Base-by-base conservation (phyloP, 306 rosid species). In the Vicia sativa region DNA sequence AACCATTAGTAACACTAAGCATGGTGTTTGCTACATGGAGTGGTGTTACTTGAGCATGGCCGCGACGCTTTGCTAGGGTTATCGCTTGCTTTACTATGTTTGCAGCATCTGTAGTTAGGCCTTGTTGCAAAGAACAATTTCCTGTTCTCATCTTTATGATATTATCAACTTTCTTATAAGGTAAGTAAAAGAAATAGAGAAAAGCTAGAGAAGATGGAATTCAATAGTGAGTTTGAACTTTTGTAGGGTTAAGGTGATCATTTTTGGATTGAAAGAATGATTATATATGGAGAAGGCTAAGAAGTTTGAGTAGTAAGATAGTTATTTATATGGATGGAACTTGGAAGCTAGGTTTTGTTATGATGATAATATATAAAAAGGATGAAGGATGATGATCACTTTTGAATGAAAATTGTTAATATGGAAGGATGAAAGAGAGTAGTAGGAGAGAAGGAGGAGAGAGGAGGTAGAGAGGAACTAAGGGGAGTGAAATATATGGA, bases 21-120 rank as follows among this genome's bases (percentile, higher is more conserved):
- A 95, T 85, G 11, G 99, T 88, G 84, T 28, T 74, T 3, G 99
- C 99, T 2, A 95, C 99, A 55, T 95, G 99, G 10, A 95, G 99
- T 3, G 99, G 99, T 7, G 99, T 90, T 25, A 95, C 95, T 48
- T 95, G 99, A 15, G 95, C 97, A 69, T 95, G 99, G 49, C 99
- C 99, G 0, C 99, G 90, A 2, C 91, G 89, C 76, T 78, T 84
- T 0, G 99, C 99, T 0, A 90, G 87, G 28, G 85, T 63, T 25
- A 90, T 78, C 0, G 99, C 96, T 56, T 88, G 95, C 65, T 85
- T 95, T 15, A 95, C 89, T 59, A 85, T 65, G 73, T 76, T 74
- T 7, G 91, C 84, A 0, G 97, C 95, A 49, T 95, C 99, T 2
- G 84, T 38, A 0, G 97, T 90, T 9, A 95, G 82, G 21, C 96